phyloP scores from a whole-genome alignment of 768 basidiomycete genomes.

The Lentinula raphanica region DNA sequence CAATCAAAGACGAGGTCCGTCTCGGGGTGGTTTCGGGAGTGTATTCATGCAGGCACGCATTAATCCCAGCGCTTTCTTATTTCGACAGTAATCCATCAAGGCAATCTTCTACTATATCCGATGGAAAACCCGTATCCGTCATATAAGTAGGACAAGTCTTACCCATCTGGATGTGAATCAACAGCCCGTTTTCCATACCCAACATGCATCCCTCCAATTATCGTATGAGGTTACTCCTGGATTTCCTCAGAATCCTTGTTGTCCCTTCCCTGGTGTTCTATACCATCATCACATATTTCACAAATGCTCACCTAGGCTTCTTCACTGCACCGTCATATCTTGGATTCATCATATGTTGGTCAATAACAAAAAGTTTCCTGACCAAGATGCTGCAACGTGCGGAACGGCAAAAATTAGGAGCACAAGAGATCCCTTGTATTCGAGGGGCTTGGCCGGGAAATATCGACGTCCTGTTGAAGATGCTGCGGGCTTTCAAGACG shows the following conservation, averaged over 20 bases:
- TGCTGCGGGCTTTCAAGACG: conserved; percentile 50
- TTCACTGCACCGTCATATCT: conserved; percentile 32
- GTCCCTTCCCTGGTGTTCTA: conserved; percentile 35
- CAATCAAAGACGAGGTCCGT: background rate
- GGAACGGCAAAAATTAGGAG: conserved; percentile 45
- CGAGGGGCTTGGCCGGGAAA: conserved; percentile 77
- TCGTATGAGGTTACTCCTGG: conserved; percentile 44
- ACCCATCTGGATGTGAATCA: background rate
- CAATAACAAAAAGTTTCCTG: conserved; percentile 29
- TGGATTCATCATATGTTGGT: conserved; percentile 37
- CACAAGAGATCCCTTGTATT: conserved; percentile 50
- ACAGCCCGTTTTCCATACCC: background rate
- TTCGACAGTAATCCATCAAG: background rate
- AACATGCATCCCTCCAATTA: conserved; percentile 39
- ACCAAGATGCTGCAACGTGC: conserved; percentile 30
- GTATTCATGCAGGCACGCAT: background rate
- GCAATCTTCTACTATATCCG: background rate
- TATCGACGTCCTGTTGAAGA: conserved; percentile 57
- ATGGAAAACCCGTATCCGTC: background rate
- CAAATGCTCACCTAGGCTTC: conserved; percentile 27
- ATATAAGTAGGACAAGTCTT: background rate
- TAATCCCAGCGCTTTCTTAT: background rate
- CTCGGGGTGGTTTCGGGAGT: conserved; percentile 1
- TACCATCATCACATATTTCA: conserved; percentile 17
- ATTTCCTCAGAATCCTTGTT: conserved; percentile 36